phyloP scores from a whole-genome alignment of 2,329 filamentous ascomycete species.

The Clarireedia monteithiana region DNA sequence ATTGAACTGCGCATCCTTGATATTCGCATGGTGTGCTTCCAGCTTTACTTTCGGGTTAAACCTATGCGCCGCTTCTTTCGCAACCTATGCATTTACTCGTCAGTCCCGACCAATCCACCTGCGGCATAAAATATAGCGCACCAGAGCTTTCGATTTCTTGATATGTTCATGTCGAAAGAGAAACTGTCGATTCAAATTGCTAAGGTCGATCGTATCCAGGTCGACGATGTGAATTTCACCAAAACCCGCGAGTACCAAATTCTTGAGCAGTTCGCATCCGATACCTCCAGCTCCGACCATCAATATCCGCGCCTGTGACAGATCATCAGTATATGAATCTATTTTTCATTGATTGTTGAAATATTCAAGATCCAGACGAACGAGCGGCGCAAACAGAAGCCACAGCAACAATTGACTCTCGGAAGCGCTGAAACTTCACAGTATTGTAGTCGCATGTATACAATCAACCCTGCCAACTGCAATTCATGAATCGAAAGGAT shows the following conservation, averaged over 20 bases:
- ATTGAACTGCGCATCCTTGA: conserved; percentile 82
- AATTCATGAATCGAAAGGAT: not conserved
- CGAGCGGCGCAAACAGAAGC: not conserved
- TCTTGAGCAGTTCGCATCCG: conserved; percentile 95
- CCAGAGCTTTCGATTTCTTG: conserved; percentile 91
- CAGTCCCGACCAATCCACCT: conserved; percentile 3
- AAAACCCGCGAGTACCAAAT: conserved; percentile 85
- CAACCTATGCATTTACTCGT: conserved; percentile 50
- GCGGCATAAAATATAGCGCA: conserved; percentile 36
- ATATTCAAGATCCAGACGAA: conserved; percentile 4
- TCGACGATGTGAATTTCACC: conserved; percentile 92
- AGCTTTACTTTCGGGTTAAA: conserved; percentile 89
- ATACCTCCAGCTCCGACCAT: conserved; percentile 97
- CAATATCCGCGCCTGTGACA: conserved; percentile 67
- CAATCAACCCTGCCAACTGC: not conserved
- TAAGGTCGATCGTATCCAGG: conserved; percentile 95
- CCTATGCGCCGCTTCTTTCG: conserved; percentile 79
- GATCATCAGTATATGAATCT: conserved; percentile 28
- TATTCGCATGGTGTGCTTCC: conserved; percentile 85
- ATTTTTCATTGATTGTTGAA: not conserved
- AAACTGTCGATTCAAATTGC: conserved; percentile 96
- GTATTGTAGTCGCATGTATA: too few relatives aligned
- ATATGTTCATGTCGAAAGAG: conserved; percentile 96
- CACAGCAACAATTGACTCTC: not conserved
- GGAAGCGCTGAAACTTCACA: not conserved